These are phyloP conservation scores for Cnidoscolus chayamansa DNA, from an alignment of 441 rosid genomes.

Conservation along the genomic window DNA sequence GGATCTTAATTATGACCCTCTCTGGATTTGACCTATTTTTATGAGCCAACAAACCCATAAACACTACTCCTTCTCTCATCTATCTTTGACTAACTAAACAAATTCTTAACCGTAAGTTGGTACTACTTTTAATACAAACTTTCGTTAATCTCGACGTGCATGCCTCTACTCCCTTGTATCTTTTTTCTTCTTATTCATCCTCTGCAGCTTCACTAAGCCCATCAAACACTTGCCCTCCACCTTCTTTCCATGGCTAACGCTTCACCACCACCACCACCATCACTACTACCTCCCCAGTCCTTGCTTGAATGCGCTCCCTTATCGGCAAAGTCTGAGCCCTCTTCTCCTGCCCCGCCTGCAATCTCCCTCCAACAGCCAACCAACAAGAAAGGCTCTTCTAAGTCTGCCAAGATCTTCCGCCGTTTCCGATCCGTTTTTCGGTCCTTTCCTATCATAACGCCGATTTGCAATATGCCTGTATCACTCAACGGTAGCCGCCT, in stretches of 20 bases:
- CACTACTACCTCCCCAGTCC: neutral
- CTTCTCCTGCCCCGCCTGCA: slow-evolving; percentile 19
- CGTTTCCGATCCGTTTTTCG: slow-evolving; percentile 58
- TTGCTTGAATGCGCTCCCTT: neutral
- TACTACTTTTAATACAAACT: neutral
- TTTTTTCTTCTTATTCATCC: neutral
- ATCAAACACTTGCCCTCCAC: neutral
- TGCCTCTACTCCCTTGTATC: slow-evolving; percentile 11
- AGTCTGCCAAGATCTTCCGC: slow-evolving; percentile 43
- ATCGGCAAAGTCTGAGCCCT: slow-evolving; percentile 1
- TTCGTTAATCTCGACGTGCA: slow-evolving; percentile 27
- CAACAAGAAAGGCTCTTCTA: slow-evolving; percentile 33
- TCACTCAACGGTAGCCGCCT: slow-evolving; percentile 36
- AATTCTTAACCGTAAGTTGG: slow-evolving; percentile 18
- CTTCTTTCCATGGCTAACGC: slow-evolving; percentile 12
- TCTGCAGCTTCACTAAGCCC: neutral
- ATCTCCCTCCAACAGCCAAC: slow-evolving; percentile 37
- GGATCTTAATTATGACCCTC: too few species aligned
- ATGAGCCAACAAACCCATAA: neutral
- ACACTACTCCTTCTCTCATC: slow-evolving; percentile 3
- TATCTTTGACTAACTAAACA: slow-evolving; percentile 9
- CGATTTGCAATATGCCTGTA: slow-evolving; percentile 60
- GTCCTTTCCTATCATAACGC: slow-evolving; percentile 69
- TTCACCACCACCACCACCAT: neutral
- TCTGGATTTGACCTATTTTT: too few species aligned